Conservation (phyloP, 2,329 filamentous ascomycete genomes). For the Fusarium nematophilum region DNA sequence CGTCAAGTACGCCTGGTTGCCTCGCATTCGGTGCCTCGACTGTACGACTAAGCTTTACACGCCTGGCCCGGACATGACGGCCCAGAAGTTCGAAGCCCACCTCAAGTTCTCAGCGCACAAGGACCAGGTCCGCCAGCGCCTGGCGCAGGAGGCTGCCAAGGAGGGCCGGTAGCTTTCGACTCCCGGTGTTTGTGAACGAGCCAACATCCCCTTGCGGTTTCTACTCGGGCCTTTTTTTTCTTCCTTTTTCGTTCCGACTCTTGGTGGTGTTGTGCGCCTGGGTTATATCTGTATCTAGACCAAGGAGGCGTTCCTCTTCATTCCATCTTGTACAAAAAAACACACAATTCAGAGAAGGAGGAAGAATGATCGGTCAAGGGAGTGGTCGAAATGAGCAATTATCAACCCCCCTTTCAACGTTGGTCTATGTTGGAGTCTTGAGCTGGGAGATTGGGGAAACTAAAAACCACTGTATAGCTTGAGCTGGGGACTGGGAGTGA, state of each 20-base stretch:
- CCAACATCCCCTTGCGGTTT: background rate
- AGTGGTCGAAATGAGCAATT: slow-evolving; percentile 14
- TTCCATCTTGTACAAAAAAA: slow-evolving; percentile 12
- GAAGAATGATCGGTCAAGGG: slow-evolving; percentile 15
- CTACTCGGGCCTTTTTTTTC: background rate
- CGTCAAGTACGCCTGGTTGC: slow-evolving; percentile 84
- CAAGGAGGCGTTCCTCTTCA: slow-evolving; percentile 25
- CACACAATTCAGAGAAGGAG: slow-evolving; percentile 5
- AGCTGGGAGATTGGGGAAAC: slow-evolving; percentile 21
- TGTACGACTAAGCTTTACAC: slow-evolving; percentile 96
- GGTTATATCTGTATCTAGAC: slow-evolving; percentile 25
- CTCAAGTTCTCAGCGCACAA: slow-evolving; percentile 86
- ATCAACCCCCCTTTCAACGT: slow-evolving; percentile 10
- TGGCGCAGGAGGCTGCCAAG: slow-evolving; percentile 39
- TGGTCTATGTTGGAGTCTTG: slow-evolving; percentile 33
- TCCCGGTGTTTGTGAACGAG: background rate
- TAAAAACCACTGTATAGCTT: slow-evolving; percentile 32
- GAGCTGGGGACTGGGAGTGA: slow-evolving; percentile 29
- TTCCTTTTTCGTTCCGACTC: slow-evolving; percentile 1
- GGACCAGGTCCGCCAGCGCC: slow-evolving; percentile 67
- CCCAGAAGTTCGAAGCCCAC: slow-evolving; percentile 93
- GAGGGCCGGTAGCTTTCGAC: background rate
- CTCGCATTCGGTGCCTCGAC: slow-evolving; percentile 90
- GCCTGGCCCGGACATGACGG: slow-evolving; percentile 84
- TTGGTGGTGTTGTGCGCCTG: slow-evolving; percentile 5